Conservation (phyloP, 164 flowering plant species). For the Warburgia ugandensis region DNA sequence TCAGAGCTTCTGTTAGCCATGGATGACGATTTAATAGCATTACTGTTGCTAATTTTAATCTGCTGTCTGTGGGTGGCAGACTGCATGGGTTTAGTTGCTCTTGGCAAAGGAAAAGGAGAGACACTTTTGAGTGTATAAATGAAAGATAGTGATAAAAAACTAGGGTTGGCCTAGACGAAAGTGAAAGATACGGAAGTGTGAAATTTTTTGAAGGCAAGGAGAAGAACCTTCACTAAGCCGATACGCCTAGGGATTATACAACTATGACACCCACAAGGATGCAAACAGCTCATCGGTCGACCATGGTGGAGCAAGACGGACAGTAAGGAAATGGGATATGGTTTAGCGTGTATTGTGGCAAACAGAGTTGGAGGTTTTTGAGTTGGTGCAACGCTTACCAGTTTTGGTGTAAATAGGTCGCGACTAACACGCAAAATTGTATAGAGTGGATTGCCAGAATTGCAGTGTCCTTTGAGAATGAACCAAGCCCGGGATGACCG, state of each 20-base stretch:
- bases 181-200: background rate
- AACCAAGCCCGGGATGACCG: background rate
- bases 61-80: background rate
- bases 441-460: constrained; percentile 1
- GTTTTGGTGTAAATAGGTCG: constrained; percentile 6
- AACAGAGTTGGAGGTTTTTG: background rate
- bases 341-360: background rate
- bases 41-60: background rate
- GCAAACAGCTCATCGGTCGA: constrained; percentile 1
- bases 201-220: background rate
- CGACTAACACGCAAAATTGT: constrained; percentile 3
- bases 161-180: constrained; percentile 23
- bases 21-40: constrained; percentile 28
- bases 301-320: too few relatives aligned
- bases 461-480: background rate
- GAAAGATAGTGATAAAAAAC: constrained; percentile 1
- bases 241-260: background rate
- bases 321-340: too few relatives aligned
- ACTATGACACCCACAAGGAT: background rate
- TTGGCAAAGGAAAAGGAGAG: background rate
- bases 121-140: background rate
- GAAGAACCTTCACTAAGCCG: background rate
- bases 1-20: constrained; percentile 45
- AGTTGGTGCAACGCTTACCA: background rate
- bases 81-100: constrained; percentile 8